Base-by-base conservation (phyloP, 768 basidiomycete genomes). In the Tulasnella sp. region DNA sequence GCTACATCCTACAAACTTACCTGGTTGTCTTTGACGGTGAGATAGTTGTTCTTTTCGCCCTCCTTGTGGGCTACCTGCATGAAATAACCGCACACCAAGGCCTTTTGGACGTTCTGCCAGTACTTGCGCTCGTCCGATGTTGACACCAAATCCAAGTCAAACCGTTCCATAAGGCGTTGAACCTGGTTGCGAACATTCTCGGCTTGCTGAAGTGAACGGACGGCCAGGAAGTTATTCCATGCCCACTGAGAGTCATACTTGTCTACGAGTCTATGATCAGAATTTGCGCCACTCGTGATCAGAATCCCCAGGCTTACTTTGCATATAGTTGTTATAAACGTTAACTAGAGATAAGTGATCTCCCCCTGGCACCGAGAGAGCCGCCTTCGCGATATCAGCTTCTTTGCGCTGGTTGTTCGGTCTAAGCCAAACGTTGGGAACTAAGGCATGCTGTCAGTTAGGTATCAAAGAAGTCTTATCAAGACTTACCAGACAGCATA, bases 1-100 rank as follows among this genome's bases (percentile, higher is more conserved):
- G 64, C 24, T 72, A 28, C 5, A 41, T 60, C 40, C 78, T 48
- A 44, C 28, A 22, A 28, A 84, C 90, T 28, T 82, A 91, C 94
- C 88, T 98, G 97, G 83, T 97, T 94, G 85, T 99, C 97, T 87
- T 98, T 99, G 80, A 98, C 92, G 0, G 97, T 99, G 82, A 93
- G 81, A 84, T 99, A 99, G 78, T 89, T 90, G 2, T 92, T 91
- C 86, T 95, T 96, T 85, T 96, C 95, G 3, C 95, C 95, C 84
- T 97, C 96, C 85, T 95, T 94, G 86, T 98, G 96, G 9, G 97
- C 98, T 18, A 96, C 91, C 85, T 98, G 97, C 97, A 98, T 98
- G 87, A 98, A 99, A 89, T 95, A 99, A 1, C 97, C 98, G 83
- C 93, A 94, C 6, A 94, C 93, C 31, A 99, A 88, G 0, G 93